Evolutionary conservation across 2,329 filamentous ascomycete species (phyloP).

Genomic region (Thermothelomyces thermophilus): DNA sequence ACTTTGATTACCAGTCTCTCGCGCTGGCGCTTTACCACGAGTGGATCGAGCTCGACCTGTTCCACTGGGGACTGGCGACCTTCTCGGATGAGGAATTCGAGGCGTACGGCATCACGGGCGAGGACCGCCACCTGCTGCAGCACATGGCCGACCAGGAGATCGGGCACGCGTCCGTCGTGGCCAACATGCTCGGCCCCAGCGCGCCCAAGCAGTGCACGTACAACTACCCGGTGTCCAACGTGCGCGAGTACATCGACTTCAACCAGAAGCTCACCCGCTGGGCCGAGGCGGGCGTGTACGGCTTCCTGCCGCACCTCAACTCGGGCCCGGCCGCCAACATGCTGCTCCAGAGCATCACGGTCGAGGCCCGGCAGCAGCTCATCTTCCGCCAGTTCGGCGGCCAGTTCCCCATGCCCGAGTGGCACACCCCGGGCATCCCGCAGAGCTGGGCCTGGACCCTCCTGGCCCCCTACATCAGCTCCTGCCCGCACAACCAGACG

Average conservation of each 20-base stretch:
- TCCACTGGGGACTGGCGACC: conserved; percentile 65
- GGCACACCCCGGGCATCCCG: conserved; percentile 73
- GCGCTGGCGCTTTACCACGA: conserved; percentile 72
- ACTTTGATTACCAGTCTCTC: conserved; percentile 78
- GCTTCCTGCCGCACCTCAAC: conserved; percentile 72
- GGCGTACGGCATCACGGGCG: conserved; percentile 57
- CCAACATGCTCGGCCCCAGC: conserved; percentile 66
- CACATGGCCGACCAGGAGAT: conserved; percentile 74
- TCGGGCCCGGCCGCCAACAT: conserved; percentile 67
- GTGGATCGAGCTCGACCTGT: conserved; percentile 78
- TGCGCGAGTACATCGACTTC: conserved; percentile 76
- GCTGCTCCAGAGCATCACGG: conserved; percentile 68
- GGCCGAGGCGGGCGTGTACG: conserved; percentile 74
- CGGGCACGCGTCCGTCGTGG: conserved; percentile 69
- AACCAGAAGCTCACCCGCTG: conserved; percentile 78
- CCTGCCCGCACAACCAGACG: conserved; percentile 66
- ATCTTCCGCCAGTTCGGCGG: conserved; percentile 79
- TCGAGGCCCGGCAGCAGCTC: conserved; percentile 76
- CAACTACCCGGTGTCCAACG: conserved; percentile 70
- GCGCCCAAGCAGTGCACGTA: conserved; percentile 73
- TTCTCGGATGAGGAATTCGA: conserved; percentile 66
- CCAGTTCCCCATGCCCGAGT: conserved; percentile 73
- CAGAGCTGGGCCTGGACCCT: conserved; percentile 83
- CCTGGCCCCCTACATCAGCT: conserved; percentile 72
- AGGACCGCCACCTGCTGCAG: conserved; percentile 64